Base-by-base conservation (phyloP, 2,329 filamentous ascomycete genomes). In the Ophiocordyceps camponoti-leonardi region DNA sequence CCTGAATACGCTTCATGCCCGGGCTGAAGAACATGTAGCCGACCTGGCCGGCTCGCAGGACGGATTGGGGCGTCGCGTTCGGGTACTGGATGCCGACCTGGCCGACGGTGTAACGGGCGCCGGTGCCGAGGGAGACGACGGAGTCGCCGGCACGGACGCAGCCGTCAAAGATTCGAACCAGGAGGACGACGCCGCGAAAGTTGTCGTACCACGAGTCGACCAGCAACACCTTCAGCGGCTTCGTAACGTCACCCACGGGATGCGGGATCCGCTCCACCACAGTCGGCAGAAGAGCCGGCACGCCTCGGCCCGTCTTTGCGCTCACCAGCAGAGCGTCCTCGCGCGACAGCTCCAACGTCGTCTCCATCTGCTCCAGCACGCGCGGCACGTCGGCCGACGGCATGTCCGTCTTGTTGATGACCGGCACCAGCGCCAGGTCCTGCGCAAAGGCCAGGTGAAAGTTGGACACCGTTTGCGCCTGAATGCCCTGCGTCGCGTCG, bases 191-290 rank as follows among this genome's bases (percentile, higher is more conserved):
- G 13, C 92, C 92, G 52, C 87, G 83, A 63, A 95, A 98, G 49
- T 82, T 88, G 58, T 94, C 88, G 60, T 98, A 98, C 92, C 92
- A 98, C 20, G 88, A 95, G 63, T 98, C 92, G 26, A 98, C 87
- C 14, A 98, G 77, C 43, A 98, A 69, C 64, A 96, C 74, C 48
- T 85, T 80, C 47, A 95, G 63, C 1, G 87, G 86, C 54, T 80
- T 83, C 16, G 64, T 71, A 45, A 72, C 65, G 53, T 92, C 79
- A 5, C 92, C 92, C 1, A 75, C 63, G 0, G 92, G 92, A 39
- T 79, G 75, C 19, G 92, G 90, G 4, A 98, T 83, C 48, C 81
- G 72, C 52, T 93, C 82, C 37, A 98, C 79, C 11, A 96, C 86
- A 13, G 78, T 79, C 0, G 92, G 90, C 39, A 98, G 67, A 5